Base-by-base conservation (phyloP, 2,329 filamentous ascomycete species). In the Pseudogymnoascus sp. region DNA sequence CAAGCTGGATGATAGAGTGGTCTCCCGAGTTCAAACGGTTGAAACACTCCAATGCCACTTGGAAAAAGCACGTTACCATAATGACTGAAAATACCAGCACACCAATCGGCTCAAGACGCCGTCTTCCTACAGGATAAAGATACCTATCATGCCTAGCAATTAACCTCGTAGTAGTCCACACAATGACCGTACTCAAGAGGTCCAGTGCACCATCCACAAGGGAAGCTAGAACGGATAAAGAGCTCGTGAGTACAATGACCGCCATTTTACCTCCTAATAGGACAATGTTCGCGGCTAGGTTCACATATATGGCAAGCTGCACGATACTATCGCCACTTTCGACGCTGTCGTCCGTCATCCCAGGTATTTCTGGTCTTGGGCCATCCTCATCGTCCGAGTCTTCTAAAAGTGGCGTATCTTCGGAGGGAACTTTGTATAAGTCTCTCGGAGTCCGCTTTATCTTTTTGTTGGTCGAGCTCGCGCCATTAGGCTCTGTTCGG, bases 401-500 rank as follows among this genome's bases (percentile, higher is more conserved):
- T 22, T 80, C 75, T 70, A 75, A 42, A 22, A 92, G 78, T 0
- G 90, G 86, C 1, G 86, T 82, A 55, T 84, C 83, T 71, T 91
- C 88, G 16, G 86, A 85, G 2, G 77, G 77, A 33, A 75, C 71
- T 39, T 89, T 90, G 74, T 96, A 96, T 61, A 97, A 85, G 69
- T 92, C 90, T 72, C 90, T 90, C 1, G 91, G 91, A 0, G 92
- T 96, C 60, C 90, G 84, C 73, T 90, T 90, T 66, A 91, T 79
- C 69, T 83, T 86, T 66, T 78, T 80, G 35, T 69, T 67, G 62
- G 19, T 68, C 42, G 63, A 64, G 58, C 60, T 65, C 16, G 64
- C 22, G 62, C 60, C 36, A 35, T 35, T 35, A 4, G 67, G 39
- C 38, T 62, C 64, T 59, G 62, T 63, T 52, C 63, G 58, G 62